Percentiles rank a stretch among this genome's conserved stretches.
Evolutionary conservation across 2,329 filamentous ascomycete genomes (phyloP).

Genomic region (Arthrinium puccinioides): DNA sequence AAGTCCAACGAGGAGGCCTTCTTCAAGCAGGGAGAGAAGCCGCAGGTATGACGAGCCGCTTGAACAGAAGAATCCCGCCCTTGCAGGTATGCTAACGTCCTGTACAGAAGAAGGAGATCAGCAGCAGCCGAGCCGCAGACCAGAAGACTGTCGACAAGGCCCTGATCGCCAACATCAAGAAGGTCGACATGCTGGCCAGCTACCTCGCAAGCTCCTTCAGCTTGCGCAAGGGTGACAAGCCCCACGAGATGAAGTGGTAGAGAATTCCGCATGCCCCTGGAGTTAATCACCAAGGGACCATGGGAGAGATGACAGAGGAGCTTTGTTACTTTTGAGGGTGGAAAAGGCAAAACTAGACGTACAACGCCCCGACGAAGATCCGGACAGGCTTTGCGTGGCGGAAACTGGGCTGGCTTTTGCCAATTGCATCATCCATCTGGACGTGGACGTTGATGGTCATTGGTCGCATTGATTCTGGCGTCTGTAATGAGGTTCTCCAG

Average conservation of each 20-base stretch:
- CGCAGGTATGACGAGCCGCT: conserved; percentile 77
- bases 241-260: conserved; percentile 99
- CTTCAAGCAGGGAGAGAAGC: conserved; percentile 99
- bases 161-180: conserved; percentile 93
- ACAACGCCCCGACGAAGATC: conserved; percentile 38
- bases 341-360: conserved; percentile 23
- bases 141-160: conserved; percentile 99
- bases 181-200: conserved; percentile 86
- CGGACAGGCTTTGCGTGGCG: conserved; percentile 24
- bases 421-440: conserved; percentile 61
- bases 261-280: conserved; percentile 20
- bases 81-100: conserved; percentile 25
- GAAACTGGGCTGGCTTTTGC: conserved; percentile 49
- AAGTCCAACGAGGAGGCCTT: conserved; percentile 97
- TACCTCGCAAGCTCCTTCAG: conserved; percentile 97
- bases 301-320: too few relatives aligned
- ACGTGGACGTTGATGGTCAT: conserved; percentile 57
- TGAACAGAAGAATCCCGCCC: not conserved
- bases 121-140: conserved; percentile 86
- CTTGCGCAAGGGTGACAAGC: conserved; percentile 98
- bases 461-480: conserved; percentile 55
- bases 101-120: conserved; percentile 90
- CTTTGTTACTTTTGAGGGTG: conserved; percentile 17
- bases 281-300: not conserved
- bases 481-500: conserved; percentile 60